phyloP scores from a whole-genome alignment of 148 eudicot genomes.

The Rheum nobile region DNA sequence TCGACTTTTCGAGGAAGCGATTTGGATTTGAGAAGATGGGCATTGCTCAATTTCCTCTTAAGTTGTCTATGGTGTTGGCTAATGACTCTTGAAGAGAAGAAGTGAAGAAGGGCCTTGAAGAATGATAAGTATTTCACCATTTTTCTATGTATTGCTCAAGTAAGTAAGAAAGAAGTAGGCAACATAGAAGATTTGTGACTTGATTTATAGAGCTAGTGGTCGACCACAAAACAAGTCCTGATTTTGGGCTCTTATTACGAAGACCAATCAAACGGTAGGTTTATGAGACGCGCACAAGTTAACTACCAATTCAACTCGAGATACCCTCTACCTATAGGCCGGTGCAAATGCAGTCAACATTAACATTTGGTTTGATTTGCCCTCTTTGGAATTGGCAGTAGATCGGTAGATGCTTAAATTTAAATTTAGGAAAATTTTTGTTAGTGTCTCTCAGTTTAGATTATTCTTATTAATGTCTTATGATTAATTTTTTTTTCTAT shows the following conservation, averaged over 20 bases:
- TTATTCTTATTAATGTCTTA: too few species aligned
- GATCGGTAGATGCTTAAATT: too few species aligned
- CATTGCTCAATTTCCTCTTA: background rate
- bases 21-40: background rate
- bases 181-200: background rate
- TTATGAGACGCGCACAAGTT: too few species aligned
- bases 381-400: too few species aligned
- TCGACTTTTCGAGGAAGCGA: background rate
- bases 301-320: too few species aligned
- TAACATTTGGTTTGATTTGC: too few species aligned
- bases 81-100: background rate
- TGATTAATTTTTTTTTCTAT: too few species aligned
- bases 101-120: background rate
- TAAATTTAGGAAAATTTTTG: too few species aligned
- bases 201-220: background rate
- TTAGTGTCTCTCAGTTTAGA: too few species aligned
- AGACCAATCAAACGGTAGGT: too few species aligned
- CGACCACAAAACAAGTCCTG: background rate
- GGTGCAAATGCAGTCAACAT: too few species aligned
- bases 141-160: background rate
- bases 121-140: background rate
- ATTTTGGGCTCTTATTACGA: background rate
- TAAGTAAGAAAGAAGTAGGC: background rate
- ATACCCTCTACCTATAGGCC: too few species aligned
- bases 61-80: background rate